phyloP scores from a whole-genome alignment of 345 rosid species.

The Erucastrum elatum region DNA sequence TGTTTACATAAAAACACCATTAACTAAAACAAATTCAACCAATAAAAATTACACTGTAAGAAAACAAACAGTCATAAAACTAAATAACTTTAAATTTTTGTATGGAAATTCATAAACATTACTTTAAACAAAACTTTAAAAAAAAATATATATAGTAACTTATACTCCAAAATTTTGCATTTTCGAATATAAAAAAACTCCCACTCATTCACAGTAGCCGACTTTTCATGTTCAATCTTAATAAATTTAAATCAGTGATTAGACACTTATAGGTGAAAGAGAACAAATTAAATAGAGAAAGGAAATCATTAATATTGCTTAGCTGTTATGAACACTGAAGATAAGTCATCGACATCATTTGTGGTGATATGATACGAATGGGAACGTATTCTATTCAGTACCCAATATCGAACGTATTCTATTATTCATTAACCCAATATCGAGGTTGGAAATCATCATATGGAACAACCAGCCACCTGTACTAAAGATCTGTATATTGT shows the following conservation, averaged over 20 bases:
- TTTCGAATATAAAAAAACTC: neutral
- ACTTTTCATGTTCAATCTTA: neutral
- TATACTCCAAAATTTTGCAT: neutral
- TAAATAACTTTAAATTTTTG: neutral
- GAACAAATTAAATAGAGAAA: neutral
- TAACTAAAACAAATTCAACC: neutral
- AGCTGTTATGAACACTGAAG: slow-evolving; percentile 30
- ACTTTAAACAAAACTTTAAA: no score
- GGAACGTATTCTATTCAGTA: neutral
- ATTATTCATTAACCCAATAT: neutral
- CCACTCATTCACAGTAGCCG: neutral
- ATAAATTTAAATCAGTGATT: slow-evolving; percentile 1
- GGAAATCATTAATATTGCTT: slow-evolving; percentile 18
- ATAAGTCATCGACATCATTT: slow-evolving; percentile 20
- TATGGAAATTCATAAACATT: neutral
- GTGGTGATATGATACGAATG: slow-evolving; percentile 15
- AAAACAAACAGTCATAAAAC: neutral
- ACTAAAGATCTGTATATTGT: neutral
- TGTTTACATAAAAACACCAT: neutral
- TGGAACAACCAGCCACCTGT: slow-evolving; percentile 22
- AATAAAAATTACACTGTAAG: neutral
- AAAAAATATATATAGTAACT: no score
- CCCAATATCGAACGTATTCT: slow-evolving; percentile 10
- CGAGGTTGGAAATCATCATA: slow-evolving; percentile 1
- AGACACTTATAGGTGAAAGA: neutral